Base-by-base conservation (phyloP, 257 asterid species). In the Scutellaria galericulata region DNA sequence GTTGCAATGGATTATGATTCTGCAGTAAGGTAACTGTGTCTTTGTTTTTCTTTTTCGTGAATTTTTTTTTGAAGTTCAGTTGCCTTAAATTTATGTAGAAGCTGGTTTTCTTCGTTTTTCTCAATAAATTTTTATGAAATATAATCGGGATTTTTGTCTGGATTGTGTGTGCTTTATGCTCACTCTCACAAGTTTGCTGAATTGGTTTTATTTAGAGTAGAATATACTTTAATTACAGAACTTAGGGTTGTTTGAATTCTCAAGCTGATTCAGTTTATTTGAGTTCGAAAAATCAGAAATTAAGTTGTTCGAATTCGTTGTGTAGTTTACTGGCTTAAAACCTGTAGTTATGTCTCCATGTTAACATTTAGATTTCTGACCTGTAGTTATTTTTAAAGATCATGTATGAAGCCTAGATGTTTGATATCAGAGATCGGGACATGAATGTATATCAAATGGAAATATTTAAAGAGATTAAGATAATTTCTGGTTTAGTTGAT, bases 231-330 rank as follows among this genome's bases (percentile, higher is more conserved):
- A 14, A 40, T 71, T 56, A 45, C 13, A 8, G 56, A 47, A 68
- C 20, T 70, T 77, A 55, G 77, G 78, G 74, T 59, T 75, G 57
- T 47, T 66, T 31, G 37, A 35, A 59, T 14, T 27, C 44, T 8
- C 27, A 42, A 15, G 40, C 20, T 31, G 20, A 68, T 18, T 14
- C 9, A 68, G 18, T 5, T 31, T 24, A 27, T 48, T 20, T 7
- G 8, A 8, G 37, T 48, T 31, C 5, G 59, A 62, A 24, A 64
- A 42, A 37, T 70, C 22, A 9, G 24, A 35, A 10, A 3, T 37
- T 2, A 45, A 12, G 56, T 51, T 22, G 14, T 22, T 24, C 37
- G 4, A 52, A 65, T 41, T 63, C 8, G 7, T 13, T 51, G 13
- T 3, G 13, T 24, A 35, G 41, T 10, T 4, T 71, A 7, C 14